Evolutionary conservation across 352 stramenopile species (phyloP), one percentile per base, ranked within the genome.

Genomic region (Pythium apleroticum): DNA sequence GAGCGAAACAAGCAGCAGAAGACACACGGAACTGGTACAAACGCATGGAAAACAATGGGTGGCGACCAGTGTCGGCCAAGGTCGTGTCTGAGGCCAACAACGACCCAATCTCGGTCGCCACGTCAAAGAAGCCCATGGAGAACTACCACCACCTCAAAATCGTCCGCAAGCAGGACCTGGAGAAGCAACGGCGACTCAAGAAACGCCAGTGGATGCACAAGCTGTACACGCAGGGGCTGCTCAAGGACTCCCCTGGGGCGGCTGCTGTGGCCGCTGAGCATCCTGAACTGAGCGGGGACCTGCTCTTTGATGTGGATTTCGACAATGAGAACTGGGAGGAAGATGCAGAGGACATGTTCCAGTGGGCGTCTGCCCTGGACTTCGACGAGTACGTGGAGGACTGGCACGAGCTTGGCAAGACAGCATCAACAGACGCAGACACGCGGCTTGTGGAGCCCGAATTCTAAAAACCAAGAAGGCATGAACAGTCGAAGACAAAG

Each of bases 21-120:
- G 78, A 89, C 54, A 91, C 69, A 43, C 73, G 69, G 17, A 66
- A 84, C 37, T 97, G 90, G 91, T 98, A 98, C 71, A 68, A 77
- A 31, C 83, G 91, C 14, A 75, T 92, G 19, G 91, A 98, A 61
- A 93, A 96, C 76, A 97, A 97, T 45, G 88, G 89, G 6, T 98
- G 91, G 91, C 86, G 91, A 5, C 84, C 86, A 3, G 89, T 98
- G 67, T 95, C 88, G 0, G 81, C 85, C 52, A 93, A 94, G 63
- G 82, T 90, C 28, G 58, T 93, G 25, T 65, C 79, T 1, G 82
- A 89, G 50, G 77, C 85, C 10, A 78, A 72, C 39, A 76, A 75
- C 28, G 84, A 91, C 52, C 79, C 82, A 31, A 74, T 91, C 19
- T 65, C 77, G 4, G 58, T 81, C 50, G 80, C 74, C 20, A 91